phyloP scores from a whole-genome alignment of 345 rosid species.

The Brassica incana region DNA sequence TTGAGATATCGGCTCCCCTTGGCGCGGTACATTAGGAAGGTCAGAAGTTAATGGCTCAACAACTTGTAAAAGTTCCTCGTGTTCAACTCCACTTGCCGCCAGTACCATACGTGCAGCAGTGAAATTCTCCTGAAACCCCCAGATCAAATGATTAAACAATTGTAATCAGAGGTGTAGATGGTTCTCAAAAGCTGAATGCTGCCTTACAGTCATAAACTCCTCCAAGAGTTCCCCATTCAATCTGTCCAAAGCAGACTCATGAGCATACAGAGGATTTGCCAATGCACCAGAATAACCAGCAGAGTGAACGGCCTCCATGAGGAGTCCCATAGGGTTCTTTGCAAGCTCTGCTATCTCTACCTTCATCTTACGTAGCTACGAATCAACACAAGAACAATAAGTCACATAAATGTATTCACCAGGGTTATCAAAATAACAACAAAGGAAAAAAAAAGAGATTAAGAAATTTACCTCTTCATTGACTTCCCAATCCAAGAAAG shows the following conservation, averaged over 20 bases:
- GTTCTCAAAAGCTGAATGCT: background rate
- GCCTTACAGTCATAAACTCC: slow-evolving; percentile 64
- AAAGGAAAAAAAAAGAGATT: background rate
- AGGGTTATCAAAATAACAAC: background rate
- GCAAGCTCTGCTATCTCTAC: slow-evolving; percentile 52
- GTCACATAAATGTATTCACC: background rate
- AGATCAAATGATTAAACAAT: slow-evolving; percentile 14
- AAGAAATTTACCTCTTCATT: slow-evolving; percentile 57
- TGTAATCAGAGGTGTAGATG: background rate
- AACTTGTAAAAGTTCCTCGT: slow-evolving; percentile 57
- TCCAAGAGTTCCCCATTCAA: slow-evolving; percentile 56
- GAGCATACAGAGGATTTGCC: slow-evolving; percentile 69
- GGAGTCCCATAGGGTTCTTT: slow-evolving; percentile 67
- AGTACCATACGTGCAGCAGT: slow-evolving; percentile 71
- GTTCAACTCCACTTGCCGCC: slow-evolving; percentile 72
- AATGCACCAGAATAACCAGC: slow-evolving; percentile 62
- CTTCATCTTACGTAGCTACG: slow-evolving; percentile 61
- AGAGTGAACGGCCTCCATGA: slow-evolving; percentile 75
- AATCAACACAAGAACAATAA: background rate
- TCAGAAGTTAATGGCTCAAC: slow-evolving; percentile 72
- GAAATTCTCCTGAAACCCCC: slow-evolving; percentile 57
- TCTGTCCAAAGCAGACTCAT: slow-evolving; percentile 51
- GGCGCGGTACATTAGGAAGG: slow-evolving; percentile 47
- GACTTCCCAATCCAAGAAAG: slow-evolving; percentile 83
- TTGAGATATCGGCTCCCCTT: slow-evolving; percentile 49